A percentile compares a stretch with the other conserved stretches of the same genome.
phyloP scores from a whole-genome alignment of 768 basidiomycete genomes.

The Filobasidium floriforme region DNA sequence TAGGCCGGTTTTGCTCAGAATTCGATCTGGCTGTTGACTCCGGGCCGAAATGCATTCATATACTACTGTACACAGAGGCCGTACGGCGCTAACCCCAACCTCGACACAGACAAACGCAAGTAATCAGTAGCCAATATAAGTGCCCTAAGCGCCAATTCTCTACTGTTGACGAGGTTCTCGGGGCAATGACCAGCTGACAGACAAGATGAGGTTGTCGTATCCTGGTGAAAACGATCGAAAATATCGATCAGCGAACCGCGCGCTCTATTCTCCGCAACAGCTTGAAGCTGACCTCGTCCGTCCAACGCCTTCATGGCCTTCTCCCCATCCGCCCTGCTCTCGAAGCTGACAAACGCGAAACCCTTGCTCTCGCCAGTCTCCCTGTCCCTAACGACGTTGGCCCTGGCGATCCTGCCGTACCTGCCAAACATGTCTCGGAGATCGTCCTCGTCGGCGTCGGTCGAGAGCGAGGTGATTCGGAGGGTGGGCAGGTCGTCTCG shows the following conservation, averaged over 20 bases:
- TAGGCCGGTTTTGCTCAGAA: no score
- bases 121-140: background rate
- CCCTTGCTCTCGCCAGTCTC: conserved; percentile 63
- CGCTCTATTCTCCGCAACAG: background rate
- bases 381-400: conserved; percentile 82
- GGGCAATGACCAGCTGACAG: conserved; percentile 39
- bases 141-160: background rate
- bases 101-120: background rate
- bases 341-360: conserved; percentile 96
- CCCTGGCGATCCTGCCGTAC: conserved; percentile 78
- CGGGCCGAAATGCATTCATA: no score
- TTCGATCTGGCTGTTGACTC: no score
- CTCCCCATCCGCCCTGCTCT: conserved; percentile 69
- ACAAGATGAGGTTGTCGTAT: conserved; percentile 82
- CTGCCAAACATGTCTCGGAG: conserved; percentile 73
- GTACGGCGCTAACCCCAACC: no score
- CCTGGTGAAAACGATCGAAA: conserved; percentile 24
- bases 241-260: background rate
- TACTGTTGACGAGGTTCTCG: conserved; percentile 4
- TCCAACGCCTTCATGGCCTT: conserved; percentile 84
- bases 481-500: conserved; percentile 93
- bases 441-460: conserved; percentile 91
- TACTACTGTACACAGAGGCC: no score
- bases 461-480: conserved; percentile 91
- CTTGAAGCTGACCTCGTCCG: conserved; percentile 56